Percentiles rank a stretch among this genome's conserved stretches.
Conservation (phyloP, 345 rosid species). For the Corymbia maculata region DNA sequence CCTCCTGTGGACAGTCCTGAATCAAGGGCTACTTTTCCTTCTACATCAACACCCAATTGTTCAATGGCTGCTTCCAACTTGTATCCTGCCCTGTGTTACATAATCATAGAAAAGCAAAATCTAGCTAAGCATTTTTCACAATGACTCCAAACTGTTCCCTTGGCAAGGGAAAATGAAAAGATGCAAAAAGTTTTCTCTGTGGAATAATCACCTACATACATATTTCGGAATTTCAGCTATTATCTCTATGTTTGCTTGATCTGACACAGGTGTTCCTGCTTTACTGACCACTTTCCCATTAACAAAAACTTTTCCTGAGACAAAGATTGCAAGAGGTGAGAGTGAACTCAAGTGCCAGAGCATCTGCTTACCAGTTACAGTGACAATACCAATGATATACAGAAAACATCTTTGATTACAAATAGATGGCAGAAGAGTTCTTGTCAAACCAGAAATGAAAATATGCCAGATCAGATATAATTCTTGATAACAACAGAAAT, state of each 20-base stretch:
- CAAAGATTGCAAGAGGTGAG: neutral
- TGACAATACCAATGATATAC: neutral
- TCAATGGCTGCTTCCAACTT: conserved; percentile 95
- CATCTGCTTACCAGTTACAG: neutral
- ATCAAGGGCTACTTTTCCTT: conserved; percentile 91
- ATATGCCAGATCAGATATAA: neutral
- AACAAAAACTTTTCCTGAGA: conserved; percentile 77
- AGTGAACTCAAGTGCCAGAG: neutral
- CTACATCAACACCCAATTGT: conserved; percentile 70
- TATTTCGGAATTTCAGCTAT: conserved; percentile 83
- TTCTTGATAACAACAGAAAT: neutral
- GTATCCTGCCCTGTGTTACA: conserved; percentile 61
- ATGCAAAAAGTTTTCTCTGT: neutral
- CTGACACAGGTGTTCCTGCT: conserved; percentile 83
- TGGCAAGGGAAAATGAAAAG: neutral
- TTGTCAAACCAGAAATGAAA: neutral
- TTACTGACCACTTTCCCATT: conserved; percentile 76
- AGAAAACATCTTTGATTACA: neutral
- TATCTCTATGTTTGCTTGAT: conserved; percentile 57
- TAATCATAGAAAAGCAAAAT: neutral
- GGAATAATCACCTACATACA: conserved; percentile 97
- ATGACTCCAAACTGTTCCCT: neutral
- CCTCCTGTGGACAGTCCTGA: conserved; percentile 96
- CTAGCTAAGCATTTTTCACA: neutral
- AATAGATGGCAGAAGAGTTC: neutral